Evolutionary conservation across 176 grass and related monocot genomes (phyloP), one percentile per base, ranked within the genome.

Genomic region (Ananas comosus): DNA sequence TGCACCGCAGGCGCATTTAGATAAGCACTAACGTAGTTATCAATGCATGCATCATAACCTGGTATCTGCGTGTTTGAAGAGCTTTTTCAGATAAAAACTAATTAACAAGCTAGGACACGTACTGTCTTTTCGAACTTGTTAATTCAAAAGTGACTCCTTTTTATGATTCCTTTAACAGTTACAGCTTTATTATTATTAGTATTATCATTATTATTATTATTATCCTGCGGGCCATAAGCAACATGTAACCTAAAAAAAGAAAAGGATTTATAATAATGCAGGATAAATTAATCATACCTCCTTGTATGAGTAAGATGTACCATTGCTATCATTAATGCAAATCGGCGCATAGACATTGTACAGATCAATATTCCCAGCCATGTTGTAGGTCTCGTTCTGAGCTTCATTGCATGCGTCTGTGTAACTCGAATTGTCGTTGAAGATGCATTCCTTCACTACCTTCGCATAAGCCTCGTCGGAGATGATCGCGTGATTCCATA

Each of bases 1-100:
- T 89, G 82, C 71, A 89, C 83, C 1, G 78, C 72, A 19, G 51
- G 69, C 65, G 79, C 75, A 50, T 89, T 89, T 10, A 89, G 79
- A 78, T 89, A 85, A 22, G 59, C 1, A 25, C 9, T 0, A 1
- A 78, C 70, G 12, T 68, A 72, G 0, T 64, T 51, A 48, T 66
- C 12, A 13, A 13, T 33, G 23, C 64, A 66, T 48, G 64, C 25
- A n/a, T 66, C 64, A 9, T 18, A 63, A 18, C 57, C 57, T 63
- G 17, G 17, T 21, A 63, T 63, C 57, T 63, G 57, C 33, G 6
- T 42, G 6, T 42, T 7, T 42, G 5, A 42, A 42, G 33, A 42
- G 5, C 33, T 7, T 7, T 42, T 63, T 63, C 13, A 63, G 5
- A 42, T 42, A 6, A 42, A 42, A 42, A 42, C 5, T 42, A 23